Base-by-base conservation (phyloP, 306 rosid species). In the Prunus kanzakura region DNA sequence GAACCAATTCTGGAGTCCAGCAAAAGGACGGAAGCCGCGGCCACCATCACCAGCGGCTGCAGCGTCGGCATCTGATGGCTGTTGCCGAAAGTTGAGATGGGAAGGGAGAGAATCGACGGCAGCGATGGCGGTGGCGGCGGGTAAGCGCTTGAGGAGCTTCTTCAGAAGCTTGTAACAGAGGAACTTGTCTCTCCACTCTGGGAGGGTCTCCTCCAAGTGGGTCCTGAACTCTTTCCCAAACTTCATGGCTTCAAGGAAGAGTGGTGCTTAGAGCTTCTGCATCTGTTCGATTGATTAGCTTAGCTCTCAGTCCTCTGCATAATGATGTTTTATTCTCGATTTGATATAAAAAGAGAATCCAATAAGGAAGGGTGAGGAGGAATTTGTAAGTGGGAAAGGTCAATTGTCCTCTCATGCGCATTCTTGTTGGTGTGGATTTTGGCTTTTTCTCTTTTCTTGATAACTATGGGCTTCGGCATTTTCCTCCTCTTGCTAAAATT, bases 161-260 rank as follows among this genome's bases (percentile, higher is more conserved):
- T 95, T 95, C 76, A 95, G 81, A 25, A 91, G 92, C 52, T 95
- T 95, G 90, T 95, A 95, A 74, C 97, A 88, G 32, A 95, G 89
- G 73, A 95, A 95, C 76, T 95, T 95, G 88, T 95, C 98, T 74
- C 98, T 92, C 99, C 99, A 96, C 78, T 87, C 98, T 0, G 99
- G 99, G 32, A 95, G 88, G 41, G 99, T 96, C 58, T 91, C 93
- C 69, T 96, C 99, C 56, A 96, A 57, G 81, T 96, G 97, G 81
- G 84, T 90, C 77, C 74, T 91, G 86, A 96, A 92, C 63, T 96
- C 93, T 76, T 96, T 96, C 23, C 99, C 99, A 71, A 95, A 95
- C 78, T 95, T 95, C 99, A 95, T 95, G 23, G 63, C 81, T 50
- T 6, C 43, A 38, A 38, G 43, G 43, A 38, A 38, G 43, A 38